Evolutionary conservation across 2,329 filamentous ascomycete genomes (phyloP).

Genomic region (Fusarium sp.): DNA sequence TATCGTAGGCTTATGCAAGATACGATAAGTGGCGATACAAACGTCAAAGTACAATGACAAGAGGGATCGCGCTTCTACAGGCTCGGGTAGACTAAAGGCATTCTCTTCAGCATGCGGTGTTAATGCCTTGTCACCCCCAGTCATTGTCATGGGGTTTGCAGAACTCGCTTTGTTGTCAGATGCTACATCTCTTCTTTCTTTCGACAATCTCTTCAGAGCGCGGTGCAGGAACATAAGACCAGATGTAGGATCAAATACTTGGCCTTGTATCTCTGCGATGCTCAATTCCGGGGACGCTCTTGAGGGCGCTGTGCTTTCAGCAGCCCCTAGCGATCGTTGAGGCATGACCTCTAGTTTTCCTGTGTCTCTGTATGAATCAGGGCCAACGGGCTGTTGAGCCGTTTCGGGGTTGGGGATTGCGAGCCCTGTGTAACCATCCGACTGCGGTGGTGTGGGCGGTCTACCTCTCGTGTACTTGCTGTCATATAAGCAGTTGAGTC

Average conservation of each 20-base stretch:
- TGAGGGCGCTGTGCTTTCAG: not conserved
- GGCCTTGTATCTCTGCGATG: constrained; percentile 4
- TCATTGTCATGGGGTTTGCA: not conserved
- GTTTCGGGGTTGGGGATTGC: too few species aligned
- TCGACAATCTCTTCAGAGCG: not conserved
- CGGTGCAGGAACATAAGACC: not conserved
- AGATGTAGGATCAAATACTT: constrained; percentile 5
- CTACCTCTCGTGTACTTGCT: constrained; percentile 52
- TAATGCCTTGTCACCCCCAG: not conserved
- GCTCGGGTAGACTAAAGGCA: not conserved
- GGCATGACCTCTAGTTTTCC: not conserved
- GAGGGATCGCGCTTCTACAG: constrained; percentile 38
- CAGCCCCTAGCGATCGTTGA: not conserved
- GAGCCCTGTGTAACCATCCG: not conserved
- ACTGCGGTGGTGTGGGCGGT: constrained; percentile 51
- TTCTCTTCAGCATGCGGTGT: not conserved
- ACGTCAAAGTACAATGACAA: constrained; percentile 69
- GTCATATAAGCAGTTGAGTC: constrained; percentile 48
- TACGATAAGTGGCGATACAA: constrained; percentile 69
- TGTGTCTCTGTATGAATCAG: not conserved
- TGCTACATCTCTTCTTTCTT: not conserved
- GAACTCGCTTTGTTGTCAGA: not conserved
- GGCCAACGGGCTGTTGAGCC: too few species aligned
- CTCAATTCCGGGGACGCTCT: not conserved
- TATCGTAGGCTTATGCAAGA: constrained; percentile 65